Evolutionary conservation across 768 basidiomycete species (phyloP).

Genomic region (Cystofilobasidium ferigula): DNA sequence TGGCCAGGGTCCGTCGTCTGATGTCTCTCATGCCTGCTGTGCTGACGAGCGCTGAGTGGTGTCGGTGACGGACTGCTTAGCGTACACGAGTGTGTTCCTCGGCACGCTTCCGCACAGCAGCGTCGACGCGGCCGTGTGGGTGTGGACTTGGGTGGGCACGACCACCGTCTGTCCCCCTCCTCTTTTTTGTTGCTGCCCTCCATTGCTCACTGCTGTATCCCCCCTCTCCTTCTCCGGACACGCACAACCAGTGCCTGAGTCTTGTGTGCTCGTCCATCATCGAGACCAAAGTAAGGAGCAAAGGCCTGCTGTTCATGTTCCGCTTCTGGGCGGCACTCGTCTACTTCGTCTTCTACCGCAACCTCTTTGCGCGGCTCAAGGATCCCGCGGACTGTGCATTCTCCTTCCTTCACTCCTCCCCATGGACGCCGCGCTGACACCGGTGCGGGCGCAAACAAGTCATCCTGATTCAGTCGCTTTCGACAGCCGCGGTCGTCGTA

Average conservation of each 20-base stretch:
- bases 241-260: conserved; percentile 34
- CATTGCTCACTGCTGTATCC: too few species aligned
- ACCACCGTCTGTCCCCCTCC: conserved; percentile 27
- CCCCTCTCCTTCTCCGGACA: background rate
- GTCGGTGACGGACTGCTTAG: conserved; percentile 21
- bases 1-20: conserved; percentile 37
- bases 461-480: conserved; percentile 31
- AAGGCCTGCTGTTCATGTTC: conserved; percentile 41
- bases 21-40: too few species aligned
- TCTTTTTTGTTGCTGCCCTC: too few species aligned
- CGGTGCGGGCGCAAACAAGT: conserved; percentile 31
- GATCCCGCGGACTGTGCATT: conserved; percentile 12
- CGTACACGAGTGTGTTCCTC: conserved; percentile 40
- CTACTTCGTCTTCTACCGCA: conserved; percentile 25
- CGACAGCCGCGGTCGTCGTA: conserved; percentile 38
- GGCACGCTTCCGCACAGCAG: conserved; percentile 41
- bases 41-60: background rate
- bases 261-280: conserved; percentile 39
- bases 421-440: conserved; percentile 26
- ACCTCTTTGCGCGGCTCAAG: conserved; percentile 20
- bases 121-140: conserved; percentile 41
- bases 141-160: conserved; percentile 40
- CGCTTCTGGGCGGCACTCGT: conserved; percentile 19
- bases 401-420: conserved; percentile 24
- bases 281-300: conserved; percentile 38